Evolutionary conservation across 2,329 filamentous ascomycete species (phyloP).

Genomic region (Orbilia ellipsospora): DNA sequence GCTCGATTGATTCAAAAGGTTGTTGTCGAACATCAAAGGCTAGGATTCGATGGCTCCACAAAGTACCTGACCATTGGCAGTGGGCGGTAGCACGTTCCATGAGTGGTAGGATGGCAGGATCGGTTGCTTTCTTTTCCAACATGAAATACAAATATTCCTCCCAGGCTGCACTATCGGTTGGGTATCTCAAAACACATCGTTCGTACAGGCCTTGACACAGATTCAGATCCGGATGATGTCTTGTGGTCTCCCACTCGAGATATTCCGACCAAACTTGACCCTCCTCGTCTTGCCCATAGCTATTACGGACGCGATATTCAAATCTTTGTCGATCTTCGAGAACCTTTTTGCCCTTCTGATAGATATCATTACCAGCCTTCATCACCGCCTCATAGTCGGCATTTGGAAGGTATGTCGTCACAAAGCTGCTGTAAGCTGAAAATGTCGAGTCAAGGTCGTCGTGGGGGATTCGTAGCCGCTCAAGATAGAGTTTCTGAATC

Average conservation of each 20-base stretch:
- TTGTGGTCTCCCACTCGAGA: conserved; percentile 82
- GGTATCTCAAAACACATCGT: conserved; percentile 58
- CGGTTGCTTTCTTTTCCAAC: conserved; percentile 57
- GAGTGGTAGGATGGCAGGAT: conserved; percentile 70
- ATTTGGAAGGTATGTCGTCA: conserved; percentile 74
- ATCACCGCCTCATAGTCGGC: conserved; percentile 79
- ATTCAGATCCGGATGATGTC: conserved; percentile 68
- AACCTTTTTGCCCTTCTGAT: conserved; percentile 72
- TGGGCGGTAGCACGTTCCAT: conserved; percentile 85
- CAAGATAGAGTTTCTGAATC: conserved; percentile 75
- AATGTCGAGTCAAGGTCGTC: conserved; percentile 79
- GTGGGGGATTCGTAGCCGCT: conserved; percentile 78
- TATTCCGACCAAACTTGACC: conserved; percentile 73
- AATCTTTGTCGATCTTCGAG: conserved; percentile 74
- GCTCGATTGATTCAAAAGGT: conserved; percentile 82
- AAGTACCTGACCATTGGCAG: conserved; percentile 88
- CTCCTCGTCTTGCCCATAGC: conserved; percentile 69
- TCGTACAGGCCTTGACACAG: conserved; percentile 58
- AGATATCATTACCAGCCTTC: conserved; percentile 73
- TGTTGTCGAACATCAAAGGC: conserved; percentile 81
- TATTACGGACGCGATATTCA: conserved; percentile 74
- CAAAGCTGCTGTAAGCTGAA: conserved; percentile 78
- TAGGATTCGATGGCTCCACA: conserved; percentile 91
- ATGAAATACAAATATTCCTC: conserved; percentile 58
- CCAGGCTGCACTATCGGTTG: conserved; percentile 58